phyloP scores from a whole-genome alignment of 2,329 filamentous ascomycete species.

The Paracorniculantispora psalliotae region DNA sequence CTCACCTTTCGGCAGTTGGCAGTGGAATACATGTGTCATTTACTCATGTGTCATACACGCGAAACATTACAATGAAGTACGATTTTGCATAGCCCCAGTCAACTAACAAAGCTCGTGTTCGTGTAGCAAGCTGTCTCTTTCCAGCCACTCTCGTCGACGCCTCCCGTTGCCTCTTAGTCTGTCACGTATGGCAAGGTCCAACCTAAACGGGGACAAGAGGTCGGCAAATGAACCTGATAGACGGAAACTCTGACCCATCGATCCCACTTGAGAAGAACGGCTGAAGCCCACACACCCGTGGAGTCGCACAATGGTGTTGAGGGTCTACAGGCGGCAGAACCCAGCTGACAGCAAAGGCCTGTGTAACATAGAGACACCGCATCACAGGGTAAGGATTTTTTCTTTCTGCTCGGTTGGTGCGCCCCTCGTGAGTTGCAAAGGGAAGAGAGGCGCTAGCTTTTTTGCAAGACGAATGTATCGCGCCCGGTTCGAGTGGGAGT shows the following conservation, averaged over 20 bases:
- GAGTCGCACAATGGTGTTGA: background rate
- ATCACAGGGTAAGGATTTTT: background rate
- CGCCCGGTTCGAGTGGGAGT: background rate
- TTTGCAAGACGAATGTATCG: too few relatives aligned
- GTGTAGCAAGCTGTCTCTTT: background rate
- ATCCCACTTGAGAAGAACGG: background rate
- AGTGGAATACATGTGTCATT: too few relatives aligned
- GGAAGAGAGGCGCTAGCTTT: too few relatives aligned
- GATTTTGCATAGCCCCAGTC: too few relatives aligned
- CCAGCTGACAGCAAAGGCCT: constrained; percentile 4
- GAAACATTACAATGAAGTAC: background rate
- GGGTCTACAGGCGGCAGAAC: background rate
- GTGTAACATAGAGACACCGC: constrained; percentile 2
- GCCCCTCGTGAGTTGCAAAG: background rate
- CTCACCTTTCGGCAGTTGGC: too few relatives aligned
- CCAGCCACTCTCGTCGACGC: background rate
- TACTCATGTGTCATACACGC: background rate
- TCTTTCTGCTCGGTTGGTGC: background rate
- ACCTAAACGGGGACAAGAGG: background rate
- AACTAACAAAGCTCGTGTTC: background rate
- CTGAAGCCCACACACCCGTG: background rate
- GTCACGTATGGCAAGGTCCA: background rate
- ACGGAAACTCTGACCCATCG: background rate
- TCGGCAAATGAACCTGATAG: background rate
- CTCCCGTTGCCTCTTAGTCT: background rate